Evolutionary conservation across 805 yeast species (phyloP).

Genomic region (Yarrowia sp.): DNA sequence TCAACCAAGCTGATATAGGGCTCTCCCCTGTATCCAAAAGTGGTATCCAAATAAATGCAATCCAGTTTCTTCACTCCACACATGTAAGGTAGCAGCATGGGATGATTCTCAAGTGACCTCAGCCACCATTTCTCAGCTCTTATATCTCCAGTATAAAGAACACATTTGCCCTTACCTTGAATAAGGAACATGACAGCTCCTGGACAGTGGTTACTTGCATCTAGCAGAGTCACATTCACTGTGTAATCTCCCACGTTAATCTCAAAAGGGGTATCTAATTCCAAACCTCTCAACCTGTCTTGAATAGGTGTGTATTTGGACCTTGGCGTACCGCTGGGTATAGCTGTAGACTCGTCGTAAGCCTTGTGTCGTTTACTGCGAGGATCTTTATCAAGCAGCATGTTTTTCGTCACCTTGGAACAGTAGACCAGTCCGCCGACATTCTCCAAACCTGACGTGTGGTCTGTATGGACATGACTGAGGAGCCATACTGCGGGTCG

Average conservation of each 20-base stretch:
- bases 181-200: slow-evolving; percentile 38
- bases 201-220: slow-evolving; percentile 37
- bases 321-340: neutral
- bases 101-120: slow-evolving; percentile 19
- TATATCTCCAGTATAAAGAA: slow-evolving; percentile 30
- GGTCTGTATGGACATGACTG: slow-evolving; percentile 32
- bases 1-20: slow-evolving; percentile 20
- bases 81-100: slow-evolving; percentile 24
- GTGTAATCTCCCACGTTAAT: slow-evolving; percentile 7
- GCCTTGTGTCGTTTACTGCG: slow-evolving; percentile 35
- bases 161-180: slow-evolving; percentile 7
- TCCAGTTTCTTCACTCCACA: slow-evolving; percentile 27
- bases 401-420: slow-evolving; percentile 20
- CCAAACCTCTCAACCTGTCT: slow-evolving; percentile 17
- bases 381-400: slow-evolving; percentile 13
- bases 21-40: slow-evolving; percentile 29
- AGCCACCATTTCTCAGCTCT: slow-evolving; percentile 37
- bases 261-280: slow-evolving; percentile 14
- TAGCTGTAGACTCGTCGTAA: slow-evolving; percentile 3
- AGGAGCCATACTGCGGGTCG: slow-evolving; percentile 26
- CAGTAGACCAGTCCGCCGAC: slow-evolving; percentile 29
- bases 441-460: slow-evolving; percentile 22
- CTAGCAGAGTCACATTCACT: slow-evolving; percentile 6
- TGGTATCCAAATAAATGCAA: slow-evolving; percentile 29
- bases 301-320: slow-evolving; percentile 5